Conservation (phyloP, 768 basidiomycete species). For the Mycena floridula region DNA sequence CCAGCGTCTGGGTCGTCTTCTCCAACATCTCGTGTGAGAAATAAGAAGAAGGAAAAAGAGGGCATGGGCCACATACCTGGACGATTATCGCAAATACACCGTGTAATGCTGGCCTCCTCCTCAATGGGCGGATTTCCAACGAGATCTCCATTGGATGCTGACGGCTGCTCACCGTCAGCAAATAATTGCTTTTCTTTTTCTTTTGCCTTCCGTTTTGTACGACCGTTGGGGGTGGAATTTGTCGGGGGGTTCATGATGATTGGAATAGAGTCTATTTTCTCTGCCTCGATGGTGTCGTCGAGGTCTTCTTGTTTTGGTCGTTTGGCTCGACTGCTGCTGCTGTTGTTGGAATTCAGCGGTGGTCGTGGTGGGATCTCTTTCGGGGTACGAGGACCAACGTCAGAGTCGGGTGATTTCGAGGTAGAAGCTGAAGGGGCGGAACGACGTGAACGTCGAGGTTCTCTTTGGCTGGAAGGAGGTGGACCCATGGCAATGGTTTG, state of each 20-base stretch:
- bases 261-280: constrained; percentile 34
- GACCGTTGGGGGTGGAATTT: constrained; percentile 24
- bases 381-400: constrained; percentile 43
- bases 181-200: constrained; percentile 64
- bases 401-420: constrained; percentile 72
- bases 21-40: constrained; percentile 23
- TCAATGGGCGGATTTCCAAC: constrained; percentile 43
- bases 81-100: constrained; percentile 84
- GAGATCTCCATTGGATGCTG: constrained; percentile 6
- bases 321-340: constrained; percentile 41
- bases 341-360: constrained; percentile 29
- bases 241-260: constrained; percentile 23
- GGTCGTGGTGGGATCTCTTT: constrained; percentile 39
- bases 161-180: too few relatives aligned
- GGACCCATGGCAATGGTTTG: constrained; percentile 53
- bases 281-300: constrained; percentile 56
- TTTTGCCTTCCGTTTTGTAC: constrained; percentile 58
- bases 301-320: constrained; percentile 70
- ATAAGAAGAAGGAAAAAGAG: constrained; percentile 7
- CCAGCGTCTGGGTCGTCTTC: constrained; percentile 80
- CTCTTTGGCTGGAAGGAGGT: constrained; percentile 61
- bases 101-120: constrained; percentile 63
- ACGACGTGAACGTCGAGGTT: constrained; percentile 73
- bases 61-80: constrained; percentile 46
- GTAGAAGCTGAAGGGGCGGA: constrained; percentile 61